phyloP scores from a whole-genome alignment of 306 rosid species.

The Dalbergia cultrata region DNA sequence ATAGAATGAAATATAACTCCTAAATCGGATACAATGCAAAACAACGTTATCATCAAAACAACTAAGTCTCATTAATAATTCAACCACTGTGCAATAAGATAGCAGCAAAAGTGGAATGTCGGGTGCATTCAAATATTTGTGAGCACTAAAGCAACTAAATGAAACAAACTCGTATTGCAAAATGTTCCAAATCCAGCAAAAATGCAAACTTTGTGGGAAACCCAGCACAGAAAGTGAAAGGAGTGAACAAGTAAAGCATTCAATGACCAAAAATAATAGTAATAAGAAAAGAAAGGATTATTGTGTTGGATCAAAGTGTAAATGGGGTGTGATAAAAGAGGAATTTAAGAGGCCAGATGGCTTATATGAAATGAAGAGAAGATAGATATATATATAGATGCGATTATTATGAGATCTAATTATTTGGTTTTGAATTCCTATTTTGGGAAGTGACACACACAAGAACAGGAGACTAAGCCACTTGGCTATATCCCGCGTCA shows the following conservation, averaged over 20 bases:
- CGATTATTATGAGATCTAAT: constrained; percentile 41
- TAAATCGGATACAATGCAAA: constrained; percentile 32
- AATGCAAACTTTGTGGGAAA: constrained; percentile 30
- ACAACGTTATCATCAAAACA: constrained; percentile 27
- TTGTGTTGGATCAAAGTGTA: constrained; percentile 43
- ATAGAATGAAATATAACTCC: constrained; percentile 3
- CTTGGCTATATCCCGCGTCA: constrained; percentile 4
- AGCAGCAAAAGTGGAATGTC: constrained; percentile 1
- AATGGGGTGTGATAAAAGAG: constrained; percentile 30
- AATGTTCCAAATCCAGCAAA: constrained; percentile 41
- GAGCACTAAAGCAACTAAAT: constrained; percentile 25
- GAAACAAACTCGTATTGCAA: constrained; percentile 41
- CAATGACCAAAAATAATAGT: not conserved
- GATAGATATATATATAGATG: not conserved
- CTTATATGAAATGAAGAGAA: not conserved
- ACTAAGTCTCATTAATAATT: not conserved
- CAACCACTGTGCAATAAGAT: constrained; percentile 16
- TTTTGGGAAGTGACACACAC: constrained; percentile 40
- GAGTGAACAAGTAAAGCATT: not conserved
- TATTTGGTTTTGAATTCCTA: constrained; percentile 40
- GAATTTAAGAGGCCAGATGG: constrained; percentile 31
- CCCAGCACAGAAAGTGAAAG: not conserved
- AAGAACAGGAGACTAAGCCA: constrained; percentile 25
- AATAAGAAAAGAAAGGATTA: not conserved
- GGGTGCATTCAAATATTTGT: not conserved